Conservation (phyloP, 2,329 filamentous ascomycete genomes). For the Calonectria hawksworthii region DNA sequence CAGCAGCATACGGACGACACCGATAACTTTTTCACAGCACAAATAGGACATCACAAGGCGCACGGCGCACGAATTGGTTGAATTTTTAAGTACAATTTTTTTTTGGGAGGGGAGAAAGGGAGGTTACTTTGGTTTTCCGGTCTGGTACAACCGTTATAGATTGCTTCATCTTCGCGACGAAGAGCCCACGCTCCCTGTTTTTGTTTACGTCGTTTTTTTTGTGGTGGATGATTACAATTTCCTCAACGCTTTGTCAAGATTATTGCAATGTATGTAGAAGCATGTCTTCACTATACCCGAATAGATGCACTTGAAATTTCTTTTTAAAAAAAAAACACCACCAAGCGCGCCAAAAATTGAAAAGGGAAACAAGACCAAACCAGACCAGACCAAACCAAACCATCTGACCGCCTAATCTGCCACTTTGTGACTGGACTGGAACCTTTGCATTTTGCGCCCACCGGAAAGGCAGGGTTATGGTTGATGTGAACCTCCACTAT, state of each 20-base stretch:
- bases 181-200: constrained; percentile 45
- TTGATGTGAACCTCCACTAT: background rate
- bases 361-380: constrained; percentile 23
- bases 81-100: background rate
- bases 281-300: constrained; percentile 41
- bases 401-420: background rate
- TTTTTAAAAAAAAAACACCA: background rate
- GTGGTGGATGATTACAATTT: constrained; percentile 22
- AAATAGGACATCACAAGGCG: constrained; percentile 16
- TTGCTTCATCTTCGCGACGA: constrained; percentile 52
- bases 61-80: background rate
- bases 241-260: constrained; percentile 18
- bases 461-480: constrained; percentile 12
- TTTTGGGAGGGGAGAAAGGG: background rate
- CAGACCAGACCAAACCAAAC: constrained; percentile 19
- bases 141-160: constrained; percentile 44
- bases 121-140: constrained; percentile 28
- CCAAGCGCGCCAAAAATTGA: background rate
- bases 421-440: constrained; percentile 15
- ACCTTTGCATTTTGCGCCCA: constrained; percentile 8
- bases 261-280: constrained; percentile 31
- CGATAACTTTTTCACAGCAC: constrained; percentile 35
- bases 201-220: constrained; percentile 14
- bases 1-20: constrained; percentile 41
- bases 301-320: constrained; percentile 19